A percentile compares a stretch with the other conserved stretches of the same genome.
These are phyloP conservation scores for Lactarius sp. DNA, from an alignment of 768 basidiomycete genomes.

Conservation along the genomic window DNA sequence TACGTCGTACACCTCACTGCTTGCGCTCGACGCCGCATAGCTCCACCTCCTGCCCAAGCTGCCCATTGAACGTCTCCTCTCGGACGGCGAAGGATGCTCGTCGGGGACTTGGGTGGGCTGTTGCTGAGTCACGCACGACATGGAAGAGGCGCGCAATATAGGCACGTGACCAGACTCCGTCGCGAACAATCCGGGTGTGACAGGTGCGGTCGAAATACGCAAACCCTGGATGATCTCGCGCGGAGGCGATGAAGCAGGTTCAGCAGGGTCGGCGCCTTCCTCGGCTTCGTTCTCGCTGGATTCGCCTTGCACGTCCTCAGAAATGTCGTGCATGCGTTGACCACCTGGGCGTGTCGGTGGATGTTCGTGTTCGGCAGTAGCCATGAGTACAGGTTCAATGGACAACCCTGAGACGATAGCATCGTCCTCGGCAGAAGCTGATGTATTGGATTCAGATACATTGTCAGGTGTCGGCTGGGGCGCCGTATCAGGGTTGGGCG, in stretches of 20 bases:
- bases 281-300: constrained; percentile 15
- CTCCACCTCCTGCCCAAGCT: constrained; percentile 18
- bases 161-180: constrained; percentile 11
- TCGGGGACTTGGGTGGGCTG: not conserved
- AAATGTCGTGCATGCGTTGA: constrained; percentile 33
- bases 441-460: constrained; percentile 5
- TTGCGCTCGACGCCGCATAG: constrained; percentile 21
- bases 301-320: constrained; percentile 22
- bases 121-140: constrained; percentile 22
- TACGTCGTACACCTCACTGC: constrained; percentile 39
- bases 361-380: constrained; percentile 28
- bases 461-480: constrained; percentile 9
- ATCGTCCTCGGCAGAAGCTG: not conserved
- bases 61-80: constrained; percentile 11
- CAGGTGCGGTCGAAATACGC: constrained; percentile 46
- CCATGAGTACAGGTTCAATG: constrained; percentile 53
- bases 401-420: constrained; percentile 24
- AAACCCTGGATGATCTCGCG: constrained; percentile 46
- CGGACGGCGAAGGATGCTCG: not conserved
- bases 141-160: constrained; percentile 28
- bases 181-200: constrained; percentile 28
- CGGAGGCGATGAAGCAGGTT: not conserved
- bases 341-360: constrained; percentile 36
- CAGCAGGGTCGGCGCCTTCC: not conserved
- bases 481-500: not conserved